These are phyloP conservation scores for Lactarius evosmus DNA, from an alignment of 768 basidiomycete genomes.

Conservation along the genomic window DNA sequence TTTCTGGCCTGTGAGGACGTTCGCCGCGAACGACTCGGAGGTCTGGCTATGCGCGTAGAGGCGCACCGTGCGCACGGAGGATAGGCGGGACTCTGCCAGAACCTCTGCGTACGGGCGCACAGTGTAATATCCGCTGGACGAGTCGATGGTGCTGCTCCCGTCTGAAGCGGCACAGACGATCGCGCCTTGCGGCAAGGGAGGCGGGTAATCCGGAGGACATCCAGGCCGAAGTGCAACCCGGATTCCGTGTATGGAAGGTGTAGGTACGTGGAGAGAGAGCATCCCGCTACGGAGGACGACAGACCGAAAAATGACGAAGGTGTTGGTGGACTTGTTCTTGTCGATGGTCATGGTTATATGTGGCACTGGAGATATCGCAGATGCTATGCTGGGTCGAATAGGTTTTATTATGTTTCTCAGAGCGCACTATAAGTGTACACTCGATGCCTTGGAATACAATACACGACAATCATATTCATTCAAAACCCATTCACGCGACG, in stretches of 20 bases:
- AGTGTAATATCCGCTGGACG: neutral
- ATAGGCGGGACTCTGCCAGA: neutral
- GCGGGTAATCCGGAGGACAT: neutral
- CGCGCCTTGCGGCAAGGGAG: neutral
- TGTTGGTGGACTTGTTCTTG: neutral
- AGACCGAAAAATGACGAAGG: neutral
- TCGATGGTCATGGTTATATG: neutral
- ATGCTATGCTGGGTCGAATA: neutral
- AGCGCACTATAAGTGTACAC: too few species aligned
- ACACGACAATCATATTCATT: neutral
- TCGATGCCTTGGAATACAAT: neutral
- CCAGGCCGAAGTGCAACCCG: neutral
- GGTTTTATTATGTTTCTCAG: too few species aligned
- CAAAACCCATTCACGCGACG: neutral
- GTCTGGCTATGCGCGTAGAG: conserved; percentile 1
- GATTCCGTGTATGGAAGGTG: neutral
- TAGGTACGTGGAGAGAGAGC: neutral
- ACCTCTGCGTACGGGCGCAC: neutral
- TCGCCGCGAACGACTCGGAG: neutral
- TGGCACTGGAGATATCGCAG: neutral
- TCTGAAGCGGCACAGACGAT: neutral
- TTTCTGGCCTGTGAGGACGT: neutral
- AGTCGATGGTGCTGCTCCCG: neutral
- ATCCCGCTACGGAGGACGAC: neutral
- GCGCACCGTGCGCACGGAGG: neutral